Conservation (phyloP, 495 filamentous ascomycete genomes). For the Durotheca rogersii region DNA sequence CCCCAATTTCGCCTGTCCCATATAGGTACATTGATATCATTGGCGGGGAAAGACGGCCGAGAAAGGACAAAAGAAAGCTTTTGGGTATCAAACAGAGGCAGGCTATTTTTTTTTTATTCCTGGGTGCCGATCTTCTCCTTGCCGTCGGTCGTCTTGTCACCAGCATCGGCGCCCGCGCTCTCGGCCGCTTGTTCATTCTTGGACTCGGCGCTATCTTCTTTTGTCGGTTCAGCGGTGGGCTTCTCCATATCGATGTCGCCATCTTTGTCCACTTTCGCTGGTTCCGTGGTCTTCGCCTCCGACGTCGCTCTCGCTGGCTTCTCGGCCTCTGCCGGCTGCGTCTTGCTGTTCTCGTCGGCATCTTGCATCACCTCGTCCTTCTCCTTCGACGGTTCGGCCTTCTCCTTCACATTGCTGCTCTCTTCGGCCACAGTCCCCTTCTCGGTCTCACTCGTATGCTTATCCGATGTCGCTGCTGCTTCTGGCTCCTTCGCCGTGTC, state of each 20-base stretch:
- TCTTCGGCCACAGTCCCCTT: slow-evolving; percentile 14
- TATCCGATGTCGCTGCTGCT: slow-evolving; percentile 18
- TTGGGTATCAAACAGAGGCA: background rate
- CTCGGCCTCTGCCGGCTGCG: slow-evolving; percentile 16
- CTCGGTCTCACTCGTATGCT: slow-evolving; percentile 27
- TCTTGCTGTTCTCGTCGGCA: slow-evolving; percentile 12
- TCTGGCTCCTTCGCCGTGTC: slow-evolving; percentile 14
- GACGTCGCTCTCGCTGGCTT: slow-evolving; percentile 10
- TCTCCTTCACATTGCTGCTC: slow-evolving; percentile 2
- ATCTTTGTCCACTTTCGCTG: slow-evolving; percentile 25
- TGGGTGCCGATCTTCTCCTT: slow-evolving; percentile 5
- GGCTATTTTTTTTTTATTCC: no score
- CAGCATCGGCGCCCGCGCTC: slow-evolving; percentile 10
- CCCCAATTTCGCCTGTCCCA: background rate
- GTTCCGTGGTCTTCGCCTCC: slow-evolving; percentile 9
- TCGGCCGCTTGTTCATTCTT: slow-evolving; percentile 24
- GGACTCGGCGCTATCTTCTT: slow-evolving; percentile 4
- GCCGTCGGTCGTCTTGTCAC: slow-evolving; percentile 1
- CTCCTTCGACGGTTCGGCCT: slow-evolving; percentile 23
- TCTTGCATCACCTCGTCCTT: slow-evolving; percentile 41
- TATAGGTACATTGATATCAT: background rate
- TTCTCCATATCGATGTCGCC: slow-evolving; percentile 35
- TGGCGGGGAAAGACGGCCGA: background rate
- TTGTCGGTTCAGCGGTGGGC: slow-evolving; percentile 9
- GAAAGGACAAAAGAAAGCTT: background rate